phyloP scores from a whole-genome alignment of 768 basidiomycete species.

The Hortiboletus flavorubellus region DNA sequence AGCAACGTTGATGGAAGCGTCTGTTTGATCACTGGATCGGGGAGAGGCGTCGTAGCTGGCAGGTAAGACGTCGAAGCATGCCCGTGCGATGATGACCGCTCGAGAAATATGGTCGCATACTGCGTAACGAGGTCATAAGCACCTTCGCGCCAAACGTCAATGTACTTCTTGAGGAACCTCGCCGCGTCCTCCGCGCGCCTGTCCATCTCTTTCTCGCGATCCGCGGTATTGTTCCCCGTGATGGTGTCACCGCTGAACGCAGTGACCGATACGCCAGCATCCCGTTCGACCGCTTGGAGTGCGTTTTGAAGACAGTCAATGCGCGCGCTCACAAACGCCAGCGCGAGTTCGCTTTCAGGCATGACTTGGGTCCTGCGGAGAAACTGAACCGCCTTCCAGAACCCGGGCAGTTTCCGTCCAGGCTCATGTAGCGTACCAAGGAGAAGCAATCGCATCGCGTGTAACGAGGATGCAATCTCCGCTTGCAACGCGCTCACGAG shows the following conservation, averaged over 20 bases:
- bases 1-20: conserved; percentile 32
- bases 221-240: conserved; percentile 22
- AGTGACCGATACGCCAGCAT: conserved; percentile 35
- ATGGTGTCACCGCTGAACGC: conserved; percentile 12
- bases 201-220: conserved; percentile 46
- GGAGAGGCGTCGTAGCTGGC: conserved; percentile 17
- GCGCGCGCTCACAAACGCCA: conserved; percentile 79
- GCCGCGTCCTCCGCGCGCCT: conserved; percentile 69
- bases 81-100: conserved; percentile 44
- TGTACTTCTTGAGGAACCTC: conserved; percentile 78
- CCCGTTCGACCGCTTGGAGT: conserved; percentile 50
- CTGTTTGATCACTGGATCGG: conserved; percentile 27
- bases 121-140: conserved; percentile 91
- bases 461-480: conserved; percentile 64
- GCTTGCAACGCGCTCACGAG: conserved; percentile 51
- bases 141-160: conserved; percentile 89
- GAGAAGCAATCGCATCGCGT: conserved; percentile 71
- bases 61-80: conserved; percentile 18
- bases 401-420: conserved; percentile 75
- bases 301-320: conserved; percentile 58
- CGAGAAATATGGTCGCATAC: conserved; percentile 85
- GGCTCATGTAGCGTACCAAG: conserved; percentile 78
- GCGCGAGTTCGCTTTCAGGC: conserved; percentile 74
- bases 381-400: conserved; percentile 89
- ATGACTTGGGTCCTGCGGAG: conserved; percentile 76